A percentile compares a stretch with the other conserved stretches of the same genome.
Evolutionary conservation across 352 stramenopile species (phyloP).

Genomic region (Plasmopara muralis): DNA sequence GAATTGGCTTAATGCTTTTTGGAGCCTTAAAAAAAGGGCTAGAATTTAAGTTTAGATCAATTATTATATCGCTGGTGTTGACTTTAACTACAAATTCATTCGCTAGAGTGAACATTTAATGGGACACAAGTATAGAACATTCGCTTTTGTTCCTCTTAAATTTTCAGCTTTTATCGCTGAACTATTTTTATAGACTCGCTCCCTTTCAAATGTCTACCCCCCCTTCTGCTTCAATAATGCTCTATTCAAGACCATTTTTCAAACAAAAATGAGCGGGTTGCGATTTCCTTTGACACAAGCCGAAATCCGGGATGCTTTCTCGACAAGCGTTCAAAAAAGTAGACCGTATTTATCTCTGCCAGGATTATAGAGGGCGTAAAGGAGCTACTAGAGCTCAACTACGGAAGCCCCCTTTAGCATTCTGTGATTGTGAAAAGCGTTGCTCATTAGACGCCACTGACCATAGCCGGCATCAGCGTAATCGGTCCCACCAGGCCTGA

Average conservation of each 20-base stretch:
- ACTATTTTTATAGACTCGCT: background rate
- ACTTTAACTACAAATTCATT: background rate
- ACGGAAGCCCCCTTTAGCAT: background rate
- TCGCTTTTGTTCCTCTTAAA: background rate
- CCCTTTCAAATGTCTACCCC: background rate
- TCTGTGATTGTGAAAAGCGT: background rate
- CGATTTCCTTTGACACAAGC: background rate
- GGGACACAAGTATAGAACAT: background rate
- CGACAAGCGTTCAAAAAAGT: constrained; percentile 1
- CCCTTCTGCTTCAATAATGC: background rate
- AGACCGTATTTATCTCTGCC: constrained; percentile 2
- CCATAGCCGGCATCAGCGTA: background rate
- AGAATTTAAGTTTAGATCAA: background rate
- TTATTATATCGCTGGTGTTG: background rate
- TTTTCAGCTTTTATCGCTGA: background rate
- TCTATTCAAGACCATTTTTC: background rate
- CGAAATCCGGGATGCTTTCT: constrained; percentile 2
- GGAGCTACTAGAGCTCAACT: constrained; percentile 2
- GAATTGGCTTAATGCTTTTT: background rate
- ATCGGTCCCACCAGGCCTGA: background rate
- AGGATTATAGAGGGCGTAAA: constrained; percentile 4
- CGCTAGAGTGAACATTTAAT: background rate
- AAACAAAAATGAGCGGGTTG: background rate
- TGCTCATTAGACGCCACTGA: background rate
- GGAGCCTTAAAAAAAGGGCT: background rate